Evolutionary conservation across 73 alveolate genomes (phyloP).

Genomic region (Paramecium biaurelia): DNA sequence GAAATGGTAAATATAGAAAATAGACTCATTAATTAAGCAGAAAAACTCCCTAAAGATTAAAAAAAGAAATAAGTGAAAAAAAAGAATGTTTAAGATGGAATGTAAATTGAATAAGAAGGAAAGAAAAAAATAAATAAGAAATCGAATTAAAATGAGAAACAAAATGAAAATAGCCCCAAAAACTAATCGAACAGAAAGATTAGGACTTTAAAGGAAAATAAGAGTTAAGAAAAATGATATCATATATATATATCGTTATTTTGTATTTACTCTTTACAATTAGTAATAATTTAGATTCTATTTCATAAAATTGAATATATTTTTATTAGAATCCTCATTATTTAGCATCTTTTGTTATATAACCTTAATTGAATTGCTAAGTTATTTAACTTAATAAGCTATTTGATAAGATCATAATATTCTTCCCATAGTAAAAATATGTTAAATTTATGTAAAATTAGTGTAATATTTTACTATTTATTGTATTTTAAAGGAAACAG

Average conservation of each 20-base stretch:
- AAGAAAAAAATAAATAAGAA: not conserved
- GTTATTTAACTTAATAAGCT: not conserved
- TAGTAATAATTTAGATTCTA: not conserved
- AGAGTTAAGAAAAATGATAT: not conserved
- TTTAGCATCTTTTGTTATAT: not conserved
- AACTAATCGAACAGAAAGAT: not conserved
- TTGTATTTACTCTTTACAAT: not conserved
- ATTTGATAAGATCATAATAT: not conserved
- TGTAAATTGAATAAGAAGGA: constrained; percentile 1
- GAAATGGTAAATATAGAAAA: constrained; percentile 45
- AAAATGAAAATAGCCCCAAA: not conserved
- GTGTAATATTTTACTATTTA: not conserved
- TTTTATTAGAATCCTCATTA: not conserved
- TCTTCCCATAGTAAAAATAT: not conserved
- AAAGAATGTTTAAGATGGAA: not conserved
- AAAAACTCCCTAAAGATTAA: not conserved
- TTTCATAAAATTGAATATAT: not conserved
- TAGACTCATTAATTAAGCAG: not conserved
- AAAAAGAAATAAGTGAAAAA: not conserved
- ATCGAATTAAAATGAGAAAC: not conserved
- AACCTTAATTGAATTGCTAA: not conserved
- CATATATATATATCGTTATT: not conserved
- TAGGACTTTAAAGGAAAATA: not conserved
- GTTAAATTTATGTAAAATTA: not conserved
- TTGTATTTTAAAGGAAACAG: not conserved